phyloP scores from a whole-genome alignment of 1,284 basidiomycete species.

The Cutaneotrichosporon daszewskae region DNA sequence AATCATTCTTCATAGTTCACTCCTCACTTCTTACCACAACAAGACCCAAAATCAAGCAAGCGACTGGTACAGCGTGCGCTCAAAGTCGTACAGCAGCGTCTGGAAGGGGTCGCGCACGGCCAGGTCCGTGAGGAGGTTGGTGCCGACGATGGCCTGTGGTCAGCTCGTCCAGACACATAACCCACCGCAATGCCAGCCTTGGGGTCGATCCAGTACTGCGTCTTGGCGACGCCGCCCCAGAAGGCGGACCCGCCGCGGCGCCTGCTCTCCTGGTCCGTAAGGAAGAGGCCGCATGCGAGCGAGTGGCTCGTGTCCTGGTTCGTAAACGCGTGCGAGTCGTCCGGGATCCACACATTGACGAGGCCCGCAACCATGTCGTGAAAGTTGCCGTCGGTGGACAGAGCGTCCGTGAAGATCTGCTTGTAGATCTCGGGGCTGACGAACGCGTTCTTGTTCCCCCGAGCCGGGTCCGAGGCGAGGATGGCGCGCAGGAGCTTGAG shows the following conservation, averaged over 20 bases:
- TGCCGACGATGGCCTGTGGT: too few species aligned
- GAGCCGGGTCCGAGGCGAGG: too few species aligned
- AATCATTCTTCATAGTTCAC: too few species aligned
- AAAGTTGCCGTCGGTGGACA: too few species aligned
- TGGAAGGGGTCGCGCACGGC: too few species aligned
- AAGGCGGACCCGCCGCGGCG: conserved; percentile 10
- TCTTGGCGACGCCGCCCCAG: conserved; percentile 23
- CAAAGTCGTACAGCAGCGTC: too few species aligned
- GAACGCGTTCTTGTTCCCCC: conserved; percentile 7
- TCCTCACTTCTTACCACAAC: too few species aligned
- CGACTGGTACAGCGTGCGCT: conserved; percentile 1
- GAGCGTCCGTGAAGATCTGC: conserved; percentile 24
- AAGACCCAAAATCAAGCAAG: too few species aligned
- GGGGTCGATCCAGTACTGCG: conserved; percentile 26
- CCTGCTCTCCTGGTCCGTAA: conserved; percentile 8
- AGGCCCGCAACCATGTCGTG: too few species aligned
- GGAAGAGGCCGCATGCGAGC: conserved; percentile 9
- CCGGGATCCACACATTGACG: too few species aligned
- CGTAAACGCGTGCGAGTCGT: conserved; percentile 7
- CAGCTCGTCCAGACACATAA: neutral
- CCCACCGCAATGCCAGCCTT: conserved; percentile 18
- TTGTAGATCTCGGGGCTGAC: conserved; percentile 18
- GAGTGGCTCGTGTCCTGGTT: conserved; percentile 8
- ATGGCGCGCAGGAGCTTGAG: conserved; percentile 26
- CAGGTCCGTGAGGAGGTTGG: too few species aligned